These are phyloP conservation scores for Synura sp. DNA, from an alignment of 352 stramenopile genomes.

Conservation along the genomic window DNA sequence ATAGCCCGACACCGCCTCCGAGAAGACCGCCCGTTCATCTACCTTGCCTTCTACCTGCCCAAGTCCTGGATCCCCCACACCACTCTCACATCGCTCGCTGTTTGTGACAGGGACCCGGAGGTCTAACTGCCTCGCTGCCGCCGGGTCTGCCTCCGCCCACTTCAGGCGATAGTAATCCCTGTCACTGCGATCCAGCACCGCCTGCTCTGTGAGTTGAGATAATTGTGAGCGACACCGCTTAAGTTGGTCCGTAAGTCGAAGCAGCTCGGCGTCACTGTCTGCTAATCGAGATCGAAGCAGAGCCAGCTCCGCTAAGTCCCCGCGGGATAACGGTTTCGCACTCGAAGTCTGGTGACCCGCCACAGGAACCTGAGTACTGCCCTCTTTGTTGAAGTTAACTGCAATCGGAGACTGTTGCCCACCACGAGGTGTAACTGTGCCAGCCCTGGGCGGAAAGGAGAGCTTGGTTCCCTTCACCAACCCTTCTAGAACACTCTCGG, in stretches of 20 bases:
- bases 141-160: not conserved
- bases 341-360: not conserved
- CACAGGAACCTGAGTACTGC: not conserved
- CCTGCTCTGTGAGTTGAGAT: not conserved
- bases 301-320: not conserved
- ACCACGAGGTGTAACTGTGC: too few relatives aligned
- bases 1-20: too few relatives aligned
- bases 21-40: too few relatives aligned
- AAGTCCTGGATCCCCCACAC: too few relatives aligned
- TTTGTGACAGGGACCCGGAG: too few relatives aligned
- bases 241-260: not conserved
- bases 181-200: not conserved
- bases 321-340: too few relatives aligned
- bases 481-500: too few relatives aligned
- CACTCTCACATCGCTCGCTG: too few relatives aligned
- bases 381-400: not conserved
- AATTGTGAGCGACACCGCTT: not conserved
- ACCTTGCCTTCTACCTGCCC: too few relatives aligned
- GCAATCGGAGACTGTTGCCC: not conserved
- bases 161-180: constrained; percentile 21
- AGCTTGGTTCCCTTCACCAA: too few relatives aligned
- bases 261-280: constrained; percentile 17
- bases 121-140: not conserved
- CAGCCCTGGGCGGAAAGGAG: too few relatives aligned
- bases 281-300: not conserved